Evolutionary conservation across 106 monocot genomes (phyloP).

Genomic region (Iris macrosiphon): DNA sequence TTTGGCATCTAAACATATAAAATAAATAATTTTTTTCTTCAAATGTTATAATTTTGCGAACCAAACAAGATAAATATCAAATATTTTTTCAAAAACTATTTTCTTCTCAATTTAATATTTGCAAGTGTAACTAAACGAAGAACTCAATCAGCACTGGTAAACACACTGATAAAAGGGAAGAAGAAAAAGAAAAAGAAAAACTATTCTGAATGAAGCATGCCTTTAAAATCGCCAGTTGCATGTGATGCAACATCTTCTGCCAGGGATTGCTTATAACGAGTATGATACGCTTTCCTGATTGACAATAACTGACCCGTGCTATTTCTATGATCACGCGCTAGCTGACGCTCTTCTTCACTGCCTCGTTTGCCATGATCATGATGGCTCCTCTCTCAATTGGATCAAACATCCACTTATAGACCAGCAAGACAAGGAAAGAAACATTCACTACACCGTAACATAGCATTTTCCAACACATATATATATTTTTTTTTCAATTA

Average conservation of each 20-base stretch:
- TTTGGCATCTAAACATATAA: too few relatives aligned
- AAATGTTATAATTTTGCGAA: too few relatives aligned
- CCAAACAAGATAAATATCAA: background rate
- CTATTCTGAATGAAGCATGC: constrained; percentile 11
- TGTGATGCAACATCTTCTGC: constrained; percentile 64
- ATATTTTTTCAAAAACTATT: background rate
- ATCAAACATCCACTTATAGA: constrained; percentile 81
- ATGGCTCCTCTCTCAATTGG: constrained; percentile 66
- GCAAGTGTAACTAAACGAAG: too few relatives aligned
- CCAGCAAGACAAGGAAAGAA: too few relatives aligned
- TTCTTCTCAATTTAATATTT: background rate
- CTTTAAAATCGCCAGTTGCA: constrained; percentile 30
- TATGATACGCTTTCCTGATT: constrained; percentile 51
- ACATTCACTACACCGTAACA: too few relatives aligned
- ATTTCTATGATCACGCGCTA: constrained; percentile 51
- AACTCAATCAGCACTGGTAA: too few relatives aligned
- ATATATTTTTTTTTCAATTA: too few relatives aligned
- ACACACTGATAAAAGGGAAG: too few relatives aligned
- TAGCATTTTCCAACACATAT: too few relatives aligned
- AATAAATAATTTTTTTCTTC: background rate
- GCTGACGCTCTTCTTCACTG: constrained; percentile 28
- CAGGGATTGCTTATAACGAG: constrained; percentile 39
- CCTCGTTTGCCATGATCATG: constrained; percentile 45
- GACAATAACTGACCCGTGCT: constrained; percentile 39
- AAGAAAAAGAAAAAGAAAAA: too few relatives aligned